Percentiles rank a stretch among this genome's conserved stretches.
Evolutionary conservation across 2,329 filamentous ascomycete genomes (phyloP).

Genomic region (Mycosphaerella sp.): DNA sequence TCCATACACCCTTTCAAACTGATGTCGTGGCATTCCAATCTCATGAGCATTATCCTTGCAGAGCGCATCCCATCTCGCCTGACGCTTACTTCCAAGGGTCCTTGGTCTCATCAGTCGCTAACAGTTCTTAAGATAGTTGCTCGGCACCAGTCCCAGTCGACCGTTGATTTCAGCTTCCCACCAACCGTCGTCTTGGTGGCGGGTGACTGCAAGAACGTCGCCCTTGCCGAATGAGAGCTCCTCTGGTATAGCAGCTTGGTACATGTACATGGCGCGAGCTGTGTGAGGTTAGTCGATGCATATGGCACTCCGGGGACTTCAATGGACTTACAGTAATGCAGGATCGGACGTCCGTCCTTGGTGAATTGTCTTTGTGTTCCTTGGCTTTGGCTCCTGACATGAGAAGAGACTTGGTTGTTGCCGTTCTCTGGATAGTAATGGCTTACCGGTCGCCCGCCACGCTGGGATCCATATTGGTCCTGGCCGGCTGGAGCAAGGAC

Average conservation of each 20-base stretch:
- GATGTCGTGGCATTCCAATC: background rate
- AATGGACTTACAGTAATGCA: conserved; percentile 79
- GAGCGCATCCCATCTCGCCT: background rate
- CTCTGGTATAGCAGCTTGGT: conserved; percentile 89
- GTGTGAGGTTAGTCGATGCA: conserved; percentile 9
- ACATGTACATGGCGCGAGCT: conserved; percentile 89
- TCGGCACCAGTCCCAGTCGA: conserved; percentile 57
- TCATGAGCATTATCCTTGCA: background rate
- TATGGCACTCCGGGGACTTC: background rate
- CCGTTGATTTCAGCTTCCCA: conserved; percentile 95
- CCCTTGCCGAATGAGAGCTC: conserved; percentile 90
- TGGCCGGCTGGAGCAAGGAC: conserved; percentile 43
- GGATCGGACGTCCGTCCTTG: conserved; percentile 74
- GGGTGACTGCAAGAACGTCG: conserved; percentile 79
- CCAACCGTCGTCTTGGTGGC: conserved; percentile 96
- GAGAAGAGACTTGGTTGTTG: conserved; percentile 36
- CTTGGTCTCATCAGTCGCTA: conserved; percentile 21
- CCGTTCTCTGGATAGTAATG: conserved; percentile 38
- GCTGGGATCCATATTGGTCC: conserved; percentile 37
- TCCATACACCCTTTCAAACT: background rate
- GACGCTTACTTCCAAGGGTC: background rate
- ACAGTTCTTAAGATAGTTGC: conserved; percentile 60
- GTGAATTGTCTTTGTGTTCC: conserved; percentile 83
- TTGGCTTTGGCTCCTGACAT: conserved; percentile 72
- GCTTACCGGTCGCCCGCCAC: conserved; percentile 41